Percentiles rank a stretch among this genome's conserved stretches.
phyloP scores from a whole-genome alignment of 306 rosid species.

The Echinosophora koreensis region DNA sequence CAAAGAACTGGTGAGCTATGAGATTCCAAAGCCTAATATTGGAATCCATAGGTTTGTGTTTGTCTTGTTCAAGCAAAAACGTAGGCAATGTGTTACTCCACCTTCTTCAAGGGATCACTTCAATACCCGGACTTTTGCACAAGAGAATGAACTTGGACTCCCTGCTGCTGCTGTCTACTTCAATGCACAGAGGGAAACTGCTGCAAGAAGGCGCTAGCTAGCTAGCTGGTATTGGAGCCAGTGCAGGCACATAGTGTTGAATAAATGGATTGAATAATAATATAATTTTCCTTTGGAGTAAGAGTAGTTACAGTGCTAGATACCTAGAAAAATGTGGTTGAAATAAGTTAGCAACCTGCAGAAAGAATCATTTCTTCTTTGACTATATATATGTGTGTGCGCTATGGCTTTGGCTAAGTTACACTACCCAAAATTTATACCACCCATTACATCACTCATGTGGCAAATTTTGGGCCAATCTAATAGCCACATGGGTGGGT shows the following conservation, averaged over 20 bases:
- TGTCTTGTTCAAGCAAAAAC: constrained; percentile 80
- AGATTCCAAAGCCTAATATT: constrained; percentile 86
- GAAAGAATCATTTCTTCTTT: constrained; percentile 43
- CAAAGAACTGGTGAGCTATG: constrained; percentile 82
- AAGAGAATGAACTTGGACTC: constrained; percentile 73
- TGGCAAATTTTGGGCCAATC: no score
- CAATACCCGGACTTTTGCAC: constrained; percentile 77
- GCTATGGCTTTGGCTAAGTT: no score
- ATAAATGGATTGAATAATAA: constrained; percentile 15
- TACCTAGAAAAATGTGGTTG: constrained; percentile 10
- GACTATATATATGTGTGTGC: constrained; percentile 38
- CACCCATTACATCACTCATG: no score
- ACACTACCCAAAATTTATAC: no score
- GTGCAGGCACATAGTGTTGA: neutral
- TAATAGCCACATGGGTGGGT: no score
- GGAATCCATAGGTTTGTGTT: constrained; percentile 99
- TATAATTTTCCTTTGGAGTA: neutral
- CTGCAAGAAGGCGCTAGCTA: constrained; percentile 82
- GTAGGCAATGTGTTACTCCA: constrained; percentile 64
- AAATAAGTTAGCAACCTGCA: constrained; percentile 40
- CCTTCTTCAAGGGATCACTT: constrained; percentile 82
- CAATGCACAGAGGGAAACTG: constrained; percentile 92
- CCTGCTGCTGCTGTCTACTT: constrained; percentile 97
- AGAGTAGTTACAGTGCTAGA: constrained; percentile 7
- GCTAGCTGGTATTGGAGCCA: no score